Conservation (phyloP, 2,329 filamentous ascomycete species). For the Verticillium nubilum region DNA sequence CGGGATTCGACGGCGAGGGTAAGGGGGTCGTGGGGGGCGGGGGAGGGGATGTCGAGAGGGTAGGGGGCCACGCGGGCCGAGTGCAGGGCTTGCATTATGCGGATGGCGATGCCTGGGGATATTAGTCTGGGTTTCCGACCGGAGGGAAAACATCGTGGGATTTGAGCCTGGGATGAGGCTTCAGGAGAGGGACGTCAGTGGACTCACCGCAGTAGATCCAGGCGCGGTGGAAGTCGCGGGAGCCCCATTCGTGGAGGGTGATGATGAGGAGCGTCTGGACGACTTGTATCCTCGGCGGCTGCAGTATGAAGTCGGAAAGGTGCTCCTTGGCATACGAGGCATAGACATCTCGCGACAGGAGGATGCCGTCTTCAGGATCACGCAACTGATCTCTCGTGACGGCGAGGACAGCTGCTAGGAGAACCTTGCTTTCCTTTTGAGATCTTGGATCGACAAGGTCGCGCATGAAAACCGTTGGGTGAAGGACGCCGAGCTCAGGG, state of each 20-base stretch:
- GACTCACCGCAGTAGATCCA: slow-evolving; percentile 33
- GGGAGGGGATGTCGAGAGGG: slow-evolving; percentile 16
- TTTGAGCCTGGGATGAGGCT: no score
- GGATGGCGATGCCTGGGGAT: slow-evolving; percentile 27
- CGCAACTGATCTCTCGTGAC: slow-evolving; percentile 25
- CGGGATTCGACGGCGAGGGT: slow-evolving; percentile 27
- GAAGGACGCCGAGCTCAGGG: slow-evolving; percentile 25
- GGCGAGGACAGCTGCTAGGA: slow-evolving; percentile 22
- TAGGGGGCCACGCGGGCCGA: slow-evolving; percentile 20
- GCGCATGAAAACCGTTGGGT: slow-evolving; percentile 23
- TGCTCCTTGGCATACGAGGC: slow-evolving; percentile 20
- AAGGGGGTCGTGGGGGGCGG: slow-evolving; percentile 13
- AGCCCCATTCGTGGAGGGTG: slow-evolving; percentile 35
- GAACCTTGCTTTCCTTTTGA: slow-evolving; percentile 18
- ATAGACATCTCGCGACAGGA: slow-evolving; percentile 25
- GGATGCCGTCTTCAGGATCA: slow-evolving; percentile 20
- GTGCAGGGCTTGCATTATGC: slow-evolving; percentile 31
- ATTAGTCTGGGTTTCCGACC: no score
- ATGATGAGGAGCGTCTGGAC: slow-evolving; percentile 34
- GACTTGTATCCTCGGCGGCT: slow-evolving; percentile 23
- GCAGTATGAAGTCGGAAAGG: slow-evolving; percentile 18
- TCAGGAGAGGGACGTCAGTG: no score
- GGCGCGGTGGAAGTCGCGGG: slow-evolving; percentile 33
- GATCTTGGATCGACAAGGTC: slow-evolving; percentile 15
- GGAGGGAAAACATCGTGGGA: no score